phyloP scores from a whole-genome alignment of 768 basidiomycete genomes.

The Cystofilobasidium macerans region DNA sequence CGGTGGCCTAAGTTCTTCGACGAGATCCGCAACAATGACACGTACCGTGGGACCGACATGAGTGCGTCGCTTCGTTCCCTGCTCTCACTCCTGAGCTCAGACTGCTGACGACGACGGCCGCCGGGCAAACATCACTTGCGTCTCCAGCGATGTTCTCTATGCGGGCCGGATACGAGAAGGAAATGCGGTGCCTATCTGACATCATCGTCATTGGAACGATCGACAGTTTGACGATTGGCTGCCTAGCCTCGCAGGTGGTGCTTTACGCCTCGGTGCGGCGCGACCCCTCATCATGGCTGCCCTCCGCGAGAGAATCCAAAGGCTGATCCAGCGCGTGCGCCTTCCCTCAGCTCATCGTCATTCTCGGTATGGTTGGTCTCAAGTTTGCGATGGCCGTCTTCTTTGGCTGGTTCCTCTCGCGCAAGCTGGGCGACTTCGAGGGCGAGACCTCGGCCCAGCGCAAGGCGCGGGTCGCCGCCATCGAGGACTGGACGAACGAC shows the following conservation, averaged over 20 bases:
- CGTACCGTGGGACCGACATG: conserved; percentile 71
- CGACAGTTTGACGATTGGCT: conserved; percentile 87
- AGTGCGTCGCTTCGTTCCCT: conserved; percentile 31
- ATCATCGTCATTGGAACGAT: conserved; percentile 81
- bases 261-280: conserved; percentile 60
- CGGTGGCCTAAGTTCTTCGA: conserved; percentile 75
- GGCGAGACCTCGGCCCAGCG: conserved; percentile 85
- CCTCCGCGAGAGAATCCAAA: too few species aligned
- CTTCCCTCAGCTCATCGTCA: conserved; percentile 58
- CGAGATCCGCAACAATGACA: conserved; percentile 58
- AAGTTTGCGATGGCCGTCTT: conserved; percentile 93
- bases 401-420: conserved; percentile 97
- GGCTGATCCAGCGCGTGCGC: too few species aligned
- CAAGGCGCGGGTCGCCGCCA: conserved; percentile 75
- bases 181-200: conserved; percentile 77
- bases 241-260: conserved; percentile 87
- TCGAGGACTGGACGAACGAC: conserved; percentile 92
- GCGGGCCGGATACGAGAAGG: conserved; percentile 54
- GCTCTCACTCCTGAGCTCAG: neutral
- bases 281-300: neutral
- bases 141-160: conserved; percentile 55
- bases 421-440: conserved; percentile 85
- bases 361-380: conserved; percentile 89
- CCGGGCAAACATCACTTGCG: too few species aligned
- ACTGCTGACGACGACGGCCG: too few species aligned